phyloP scores from a whole-genome alignment of 2,329 filamentous ascomycete genomes.

The Ophiocordyceps camponoti-leonardi region DNA sequence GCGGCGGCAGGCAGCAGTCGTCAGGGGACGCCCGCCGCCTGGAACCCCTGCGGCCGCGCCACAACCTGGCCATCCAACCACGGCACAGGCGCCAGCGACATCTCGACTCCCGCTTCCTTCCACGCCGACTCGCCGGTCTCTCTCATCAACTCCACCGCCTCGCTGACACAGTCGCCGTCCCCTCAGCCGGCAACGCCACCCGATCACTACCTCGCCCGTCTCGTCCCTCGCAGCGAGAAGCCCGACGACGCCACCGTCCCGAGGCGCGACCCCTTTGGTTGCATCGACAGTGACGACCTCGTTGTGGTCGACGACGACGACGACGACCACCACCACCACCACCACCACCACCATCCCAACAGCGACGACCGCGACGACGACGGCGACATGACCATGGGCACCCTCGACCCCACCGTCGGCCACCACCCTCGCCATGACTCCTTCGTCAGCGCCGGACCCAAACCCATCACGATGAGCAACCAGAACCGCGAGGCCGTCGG shows the following conservation, averaged over 20 bases:
- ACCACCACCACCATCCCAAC: too few relatives aligned
- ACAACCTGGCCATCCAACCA: conserved; percentile 1
- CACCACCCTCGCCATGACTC: conserved; percentile 43
- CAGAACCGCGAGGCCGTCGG: conserved; percentile 41
- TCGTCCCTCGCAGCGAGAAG: neutral
- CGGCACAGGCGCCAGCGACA: conserved; percentile 5
- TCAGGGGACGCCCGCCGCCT: neutral
- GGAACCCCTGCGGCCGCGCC: conserved; percentile 2
- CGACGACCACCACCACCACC: conserved; percentile 20
- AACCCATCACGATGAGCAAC: conserved; percentile 50
- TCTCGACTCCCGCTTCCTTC: conserved; percentile 8
- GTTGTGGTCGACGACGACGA: conserved; percentile 6
- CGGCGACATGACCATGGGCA: conserved; percentile 40
- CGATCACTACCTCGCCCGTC: conserved; percentile 5
- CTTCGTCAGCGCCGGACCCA: conserved; percentile 46
- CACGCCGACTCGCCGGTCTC: conserved; percentile 16
- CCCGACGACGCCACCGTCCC: neutral
- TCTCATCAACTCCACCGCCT: conserved; percentile 12
- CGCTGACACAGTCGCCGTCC: conserved; percentile 18
- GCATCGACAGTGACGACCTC: conserved; percentile 7
- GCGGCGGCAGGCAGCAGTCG: neutral
- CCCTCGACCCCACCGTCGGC: conserved; percentile 38
- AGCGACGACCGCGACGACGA: conserved; percentile 12
- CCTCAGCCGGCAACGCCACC: conserved; percentile 16
- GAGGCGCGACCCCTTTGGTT: conserved; percentile 6